Evolutionary conservation across 2,329 filamentous ascomycete species (phyloP), one percentile per base, ranked within the genome.

Genomic region (Neofusicoccum laricinum): DNA sequence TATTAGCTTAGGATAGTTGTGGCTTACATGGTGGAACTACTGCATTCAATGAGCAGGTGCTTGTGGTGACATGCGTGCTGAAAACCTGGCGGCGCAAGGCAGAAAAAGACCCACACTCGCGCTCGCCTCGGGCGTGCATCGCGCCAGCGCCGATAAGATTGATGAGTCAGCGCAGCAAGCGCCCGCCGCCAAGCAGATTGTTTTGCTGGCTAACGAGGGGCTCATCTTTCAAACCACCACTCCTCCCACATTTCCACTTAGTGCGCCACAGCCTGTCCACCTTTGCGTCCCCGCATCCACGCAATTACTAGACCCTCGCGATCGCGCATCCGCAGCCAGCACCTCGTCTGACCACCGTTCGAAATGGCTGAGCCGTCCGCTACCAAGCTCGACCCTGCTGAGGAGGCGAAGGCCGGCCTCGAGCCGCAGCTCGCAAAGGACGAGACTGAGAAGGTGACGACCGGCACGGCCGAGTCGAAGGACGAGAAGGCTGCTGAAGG

Each of bases 401-500:
- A 74, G 45, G 75, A 79, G 69, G 72, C 75, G 70, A 69, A 69
- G 66, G 71, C 76, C 64, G 74, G 73, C 68, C 72, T 77, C 62
- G 74, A 77, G 67, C 74, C 77, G 51, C 77, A 73, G 68, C 72
- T 80, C 45, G 75, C 72, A 21, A 71, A 78, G 68, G 76, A 77
- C 64, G 78, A 81, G 75, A 81, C 79, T 17, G 75, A 77, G 66
- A 77, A 78, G 72, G 77, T 78, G 59, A 79, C 79, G 15, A 77
- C 76, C 57, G 77, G 74, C 67, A 72, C 72, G 53, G 71, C 73
- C 21, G 75, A 77, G 64, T 53, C 71, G 46, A 73, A 74, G 71
- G 84, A 86, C 71, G 80, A 83, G 72, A 85, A 85, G 83, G 80
- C 74, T n/a, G 68, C 69, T 10, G 48, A 67, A 25, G 40, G 51